Evolutionary conservation across 108 stramenopile genomes (phyloP), one percentile per base, ranked within the genome.

Genomic region (Asterionellopsis glacialis): DNA sequence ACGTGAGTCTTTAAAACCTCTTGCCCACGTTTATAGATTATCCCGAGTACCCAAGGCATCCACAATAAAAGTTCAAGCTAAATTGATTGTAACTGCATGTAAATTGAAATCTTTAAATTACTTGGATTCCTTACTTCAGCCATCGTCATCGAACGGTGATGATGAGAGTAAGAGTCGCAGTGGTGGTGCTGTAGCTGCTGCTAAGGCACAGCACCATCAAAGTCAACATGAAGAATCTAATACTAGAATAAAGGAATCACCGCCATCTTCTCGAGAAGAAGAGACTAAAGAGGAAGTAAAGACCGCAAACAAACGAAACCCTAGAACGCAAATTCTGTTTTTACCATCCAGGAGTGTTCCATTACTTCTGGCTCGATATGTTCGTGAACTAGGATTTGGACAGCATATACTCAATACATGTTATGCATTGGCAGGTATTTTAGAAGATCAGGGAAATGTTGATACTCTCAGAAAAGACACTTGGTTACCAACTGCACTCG

Each of bases 361-460:
- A 18, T 49, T 82, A 2, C 42, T 77, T 0, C 27, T 69, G 26
- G 75, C 68, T 45, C 65, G 77, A 10, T 58, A 82, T 51, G 73
- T 84, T 0, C 57, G 74, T 47, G 71, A 80, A 41, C 47, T 87
- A 11, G 83, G 81, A 12, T 68, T 87, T 40, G 68, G 61, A 48
- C 78, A 87, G 64, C 13, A 27, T 50, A 73, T 87, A 21, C 55
- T 80, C 21, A 65, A 82, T 28, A 7, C 33, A 33, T 33, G 33
- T 33, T 75, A 70, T 47, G 57, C 78, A 9, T 55, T 87, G 39
- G 63, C 77, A 11, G 26, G 79, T 11, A 74, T 79, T 75, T 55
- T 49, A 24, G 27, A 16, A n/a, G 18, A 56, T 40, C 2, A 7
- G 7, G 33, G 7, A 33, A 2, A 33, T 5, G 33, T 7, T 33